A percentile compares a stretch with the other conserved stretches of the same genome.
These are phyloP conservation scores for Gossypium gossypioides DNA, from an alignment of 441 rosid species.

Conservation along the genomic window DNA sequence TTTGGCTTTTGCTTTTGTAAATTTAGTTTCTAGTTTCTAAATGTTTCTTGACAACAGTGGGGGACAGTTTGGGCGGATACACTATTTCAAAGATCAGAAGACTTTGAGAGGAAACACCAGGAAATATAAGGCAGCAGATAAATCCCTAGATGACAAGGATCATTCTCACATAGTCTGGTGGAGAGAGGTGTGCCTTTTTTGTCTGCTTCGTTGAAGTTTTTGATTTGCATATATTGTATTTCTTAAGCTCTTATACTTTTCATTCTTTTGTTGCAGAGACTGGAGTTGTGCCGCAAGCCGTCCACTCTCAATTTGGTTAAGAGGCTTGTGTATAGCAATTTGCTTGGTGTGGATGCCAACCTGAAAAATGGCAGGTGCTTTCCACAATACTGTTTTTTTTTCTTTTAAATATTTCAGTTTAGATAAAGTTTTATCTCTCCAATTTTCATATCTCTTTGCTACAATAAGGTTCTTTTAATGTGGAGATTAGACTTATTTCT, in stretches of 20 bases:
- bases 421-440: neutral
- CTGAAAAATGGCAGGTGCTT: constrained; percentile 71
- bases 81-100: constrained; percentile 46
- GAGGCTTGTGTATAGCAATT: constrained; percentile 66
- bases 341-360: constrained; percentile 66
- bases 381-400: neutral
- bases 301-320: constrained; percentile 60
- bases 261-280: constrained; percentile 41
- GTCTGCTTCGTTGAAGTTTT: neutral
- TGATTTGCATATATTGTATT: neutral
- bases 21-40: neutral
- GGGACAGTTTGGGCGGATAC: constrained; percentile 27
- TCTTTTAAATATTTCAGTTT: neutral
- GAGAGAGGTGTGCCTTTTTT: constrained; percentile 56
- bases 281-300: constrained; percentile 73
- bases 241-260: neutral
- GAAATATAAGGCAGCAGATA: constrained; percentile 36
- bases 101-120: constrained; percentile 30
- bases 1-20: neutral
- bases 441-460: neutral
- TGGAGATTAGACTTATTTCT: neutral
- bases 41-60: constrained; percentile 19
- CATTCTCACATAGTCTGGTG: constrained; percentile 75
- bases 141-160: constrained; percentile 50
- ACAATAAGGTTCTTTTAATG: neutral